Conservation (phyloP, 1,284 basidiomycete genomes). For the Cutaneotrichosporon cavernicola region DNA sequence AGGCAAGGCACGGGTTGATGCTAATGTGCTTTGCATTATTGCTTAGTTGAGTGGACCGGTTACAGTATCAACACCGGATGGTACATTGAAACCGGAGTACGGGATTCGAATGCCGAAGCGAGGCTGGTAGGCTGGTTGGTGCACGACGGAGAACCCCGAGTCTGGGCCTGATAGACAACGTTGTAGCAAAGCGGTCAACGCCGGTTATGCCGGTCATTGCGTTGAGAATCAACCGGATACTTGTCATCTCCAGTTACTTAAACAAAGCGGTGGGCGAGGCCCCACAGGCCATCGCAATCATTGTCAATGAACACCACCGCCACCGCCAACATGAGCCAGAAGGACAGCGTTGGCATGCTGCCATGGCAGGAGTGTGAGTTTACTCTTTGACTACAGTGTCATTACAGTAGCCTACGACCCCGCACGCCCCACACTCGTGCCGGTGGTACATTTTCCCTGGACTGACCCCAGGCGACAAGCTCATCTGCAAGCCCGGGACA, state of each 20-base stretch:
- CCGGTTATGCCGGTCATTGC: background rate
- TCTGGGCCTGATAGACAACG: background rate
- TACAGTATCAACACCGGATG: no score
- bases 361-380: conserved; percentile 8
- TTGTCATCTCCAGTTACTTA: background rate
- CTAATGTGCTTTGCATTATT: no score
- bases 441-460: background rate
- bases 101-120: background rate
- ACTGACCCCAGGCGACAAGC: conserved; percentile 35
- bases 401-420: background rate
- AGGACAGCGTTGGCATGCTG: background rate
- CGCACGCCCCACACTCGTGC: background rate
- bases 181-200: background rate
- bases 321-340: background rate
- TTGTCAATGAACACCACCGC: background rate
- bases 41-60: no score
- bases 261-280: background rate
- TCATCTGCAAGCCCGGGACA: conserved; percentile 41
- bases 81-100: background rate
- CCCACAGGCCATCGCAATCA: background rate
- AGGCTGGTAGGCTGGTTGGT: no score
- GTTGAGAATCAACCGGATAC: background rate
- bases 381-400: background rate
- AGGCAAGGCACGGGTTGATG: background rate
- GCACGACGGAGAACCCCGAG: background rate